These are phyloP conservation scores for Fulvia fulva DNA, from an alignment of 2,329 filamentous ascomycete genomes.

Conservation along the genomic window DNA sequence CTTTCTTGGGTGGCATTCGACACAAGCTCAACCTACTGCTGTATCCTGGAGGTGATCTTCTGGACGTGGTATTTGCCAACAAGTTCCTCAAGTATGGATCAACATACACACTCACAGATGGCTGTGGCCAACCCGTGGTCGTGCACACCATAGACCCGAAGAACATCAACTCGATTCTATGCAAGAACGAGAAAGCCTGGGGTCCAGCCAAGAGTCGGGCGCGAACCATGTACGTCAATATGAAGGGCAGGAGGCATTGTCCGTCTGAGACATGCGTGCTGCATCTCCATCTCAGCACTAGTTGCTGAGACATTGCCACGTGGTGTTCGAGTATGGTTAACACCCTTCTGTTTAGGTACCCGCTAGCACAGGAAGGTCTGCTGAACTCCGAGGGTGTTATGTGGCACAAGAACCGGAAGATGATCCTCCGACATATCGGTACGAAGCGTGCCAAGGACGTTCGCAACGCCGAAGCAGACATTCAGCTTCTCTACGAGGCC, in stretches of 20 bases:
- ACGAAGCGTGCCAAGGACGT: conserved; percentile 19
- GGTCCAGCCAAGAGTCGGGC: conserved; percentile 13
- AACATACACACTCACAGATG: conserved; percentile 17
- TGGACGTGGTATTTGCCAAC: conserved; percentile 17
- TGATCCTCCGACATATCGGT: conserved; percentile 19
- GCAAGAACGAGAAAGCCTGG: conserved; percentile 14
- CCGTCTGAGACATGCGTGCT: too few relatives aligned
- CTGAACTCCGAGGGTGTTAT: conserved; percentile 18
- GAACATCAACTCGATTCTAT: conserved; percentile 20
- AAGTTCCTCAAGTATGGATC: conserved; percentile 19
- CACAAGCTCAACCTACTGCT: conserved; percentile 18
- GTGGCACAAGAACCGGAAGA: conserved; percentile 21
- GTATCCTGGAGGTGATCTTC: conserved; percentile 17
- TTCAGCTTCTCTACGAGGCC: conserved; percentile 17
- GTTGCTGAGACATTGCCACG: too few relatives aligned
- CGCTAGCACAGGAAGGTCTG: conserved; percentile 20
- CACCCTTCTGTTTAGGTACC: too few relatives aligned
- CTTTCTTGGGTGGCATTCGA: conserved; percentile 13
- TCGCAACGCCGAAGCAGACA: conserved; percentile 13
- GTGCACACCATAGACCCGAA: conserved; percentile 21
- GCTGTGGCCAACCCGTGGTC: conserved; percentile 14
- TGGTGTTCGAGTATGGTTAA: too few relatives aligned
- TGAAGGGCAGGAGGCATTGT: too few relatives aligned
- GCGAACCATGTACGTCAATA: conserved; percentile 19
- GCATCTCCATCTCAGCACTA: too few relatives aligned